phyloP scores from a whole-genome alignment of 371 early-diverging fungal species.

The Dichotomocladium elegans region DNA sequence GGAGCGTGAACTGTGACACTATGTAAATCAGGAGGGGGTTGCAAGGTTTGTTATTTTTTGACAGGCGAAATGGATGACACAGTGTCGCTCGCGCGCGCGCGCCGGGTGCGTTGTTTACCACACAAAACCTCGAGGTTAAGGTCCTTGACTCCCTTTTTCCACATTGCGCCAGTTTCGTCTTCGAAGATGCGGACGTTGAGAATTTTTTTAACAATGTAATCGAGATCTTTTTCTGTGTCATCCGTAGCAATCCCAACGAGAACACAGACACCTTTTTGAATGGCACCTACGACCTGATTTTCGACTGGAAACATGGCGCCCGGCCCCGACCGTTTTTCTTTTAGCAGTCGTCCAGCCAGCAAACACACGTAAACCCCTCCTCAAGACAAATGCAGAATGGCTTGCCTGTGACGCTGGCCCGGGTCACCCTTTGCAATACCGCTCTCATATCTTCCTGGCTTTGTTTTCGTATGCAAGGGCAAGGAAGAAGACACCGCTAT shows the following conservation, averaged over 20 bases:
- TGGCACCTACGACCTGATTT: constrained; percentile 61
- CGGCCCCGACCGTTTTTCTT: too few relatives aligned
- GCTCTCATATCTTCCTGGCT: constrained; percentile 13
- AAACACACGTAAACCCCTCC: neutral
- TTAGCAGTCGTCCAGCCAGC: too few relatives aligned
- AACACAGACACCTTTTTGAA: constrained; percentile 73
- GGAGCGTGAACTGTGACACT: constrained; percentile 88
- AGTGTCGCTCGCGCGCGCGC: too few relatives aligned
- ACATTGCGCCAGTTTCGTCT: constrained; percentile 57
- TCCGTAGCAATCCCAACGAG: constrained; percentile 70
- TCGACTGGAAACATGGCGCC: constrained; percentile 42
- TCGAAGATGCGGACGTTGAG: constrained; percentile 75
- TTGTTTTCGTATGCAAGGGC: too few relatives aligned
- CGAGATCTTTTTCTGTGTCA: constrained; percentile 73
- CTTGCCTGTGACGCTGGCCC: constrained; percentile 17
- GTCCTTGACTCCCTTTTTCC: constrained; percentile 75
- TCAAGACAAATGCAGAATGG: neutral
- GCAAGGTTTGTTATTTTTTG: too few relatives aligned
- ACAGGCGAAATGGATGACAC: too few relatives aligned
- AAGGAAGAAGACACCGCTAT: neutral
- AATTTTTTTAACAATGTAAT: constrained; percentile 70
- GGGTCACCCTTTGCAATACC: constrained; percentile 12
- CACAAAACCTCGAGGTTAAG: constrained; percentile 68
- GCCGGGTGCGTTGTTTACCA: too few relatives aligned
- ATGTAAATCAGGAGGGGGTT: neutral